These are phyloP conservation scores for Phyllachora maydis DNA, from an alignment of 2,329 filamentous ascomycete species.

Conservation along the genomic window DNA sequence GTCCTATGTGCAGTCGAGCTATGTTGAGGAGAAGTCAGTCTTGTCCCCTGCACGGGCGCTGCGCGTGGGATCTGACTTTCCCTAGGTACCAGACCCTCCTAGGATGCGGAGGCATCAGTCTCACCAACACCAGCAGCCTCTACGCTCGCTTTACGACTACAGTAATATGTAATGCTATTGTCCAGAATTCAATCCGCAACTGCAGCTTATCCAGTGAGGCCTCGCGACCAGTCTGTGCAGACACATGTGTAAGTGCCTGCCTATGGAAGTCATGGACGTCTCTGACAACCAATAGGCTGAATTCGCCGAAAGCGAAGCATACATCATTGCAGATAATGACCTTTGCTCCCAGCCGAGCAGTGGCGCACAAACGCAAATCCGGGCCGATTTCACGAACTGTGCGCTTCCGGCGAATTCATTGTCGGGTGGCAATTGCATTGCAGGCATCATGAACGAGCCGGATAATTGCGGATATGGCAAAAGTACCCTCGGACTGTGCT, in stretches of 20 bases:
- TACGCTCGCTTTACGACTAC: conserved; percentile 90
- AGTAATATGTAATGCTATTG: conserved; percentile 79
- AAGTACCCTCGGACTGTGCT: conserved; percentile 57
- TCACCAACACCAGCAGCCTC: conserved; percentile 57
- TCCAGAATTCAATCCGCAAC: conserved; percentile 62
- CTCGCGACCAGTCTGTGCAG: conserved; percentile 65
- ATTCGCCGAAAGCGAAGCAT: conserved; percentile 74
- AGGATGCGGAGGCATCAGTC: conserved; percentile 59
- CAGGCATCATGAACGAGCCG: conserved; percentile 60
- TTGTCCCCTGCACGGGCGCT: too few species aligned
- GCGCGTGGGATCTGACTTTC: conserved; percentile 4
- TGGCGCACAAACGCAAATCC: conserved; percentile 55
- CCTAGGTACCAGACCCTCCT: conserved; percentile 64
- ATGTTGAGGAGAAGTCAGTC: conserved; percentile 58
- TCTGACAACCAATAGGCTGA: conserved; percentile 34
- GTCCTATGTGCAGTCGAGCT: conserved; percentile 53
- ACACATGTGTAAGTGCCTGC: conserved; percentile 50
- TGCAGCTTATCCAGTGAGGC: conserved; percentile 47
- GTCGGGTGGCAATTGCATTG: conserved; percentile 50
- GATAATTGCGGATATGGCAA: conserved; percentile 69
- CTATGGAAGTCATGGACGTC: conserved; percentile 3
- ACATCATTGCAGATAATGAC: conserved; percentile 51
- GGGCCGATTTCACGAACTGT: conserved; percentile 84
- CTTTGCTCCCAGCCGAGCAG: conserved; percentile 48
- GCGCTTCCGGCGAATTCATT: conserved; percentile 65